phyloP scores from a whole-genome alignment of 352 stramenopile genomes.

The Globisporangium nagaii region DNA sequence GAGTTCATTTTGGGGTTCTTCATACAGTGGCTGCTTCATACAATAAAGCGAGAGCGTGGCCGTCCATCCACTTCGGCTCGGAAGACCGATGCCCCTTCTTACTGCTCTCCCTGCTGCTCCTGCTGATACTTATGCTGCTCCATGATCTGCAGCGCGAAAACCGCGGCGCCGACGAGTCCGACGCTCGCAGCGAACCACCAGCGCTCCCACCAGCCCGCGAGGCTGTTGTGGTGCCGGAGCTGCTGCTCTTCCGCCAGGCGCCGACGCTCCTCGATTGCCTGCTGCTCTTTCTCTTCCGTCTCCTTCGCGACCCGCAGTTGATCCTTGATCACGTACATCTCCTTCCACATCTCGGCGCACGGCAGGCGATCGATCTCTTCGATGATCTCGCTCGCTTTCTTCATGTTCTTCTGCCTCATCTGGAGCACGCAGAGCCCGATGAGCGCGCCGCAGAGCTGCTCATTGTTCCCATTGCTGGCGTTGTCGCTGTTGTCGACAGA shows the following conservation, averaged over 20 bases:
- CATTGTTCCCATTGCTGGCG: conserved; percentile 5
- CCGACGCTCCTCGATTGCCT: neutral
- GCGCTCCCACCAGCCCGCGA: conserved; percentile 11
- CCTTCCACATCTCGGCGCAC: conserved; percentile 17
- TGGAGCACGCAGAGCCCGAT: conserved; percentile 53
- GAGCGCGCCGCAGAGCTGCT: conserved; percentile 38
- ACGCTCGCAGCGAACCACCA: conserved; percentile 16
- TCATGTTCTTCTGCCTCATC: conserved; percentile 34
- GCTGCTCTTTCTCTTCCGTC: neutral
- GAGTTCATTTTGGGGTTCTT: neutral
- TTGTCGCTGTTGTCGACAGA: neutral
- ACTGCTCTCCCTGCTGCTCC: conserved; percentile 3
- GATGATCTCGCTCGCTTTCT: conserved; percentile 26
- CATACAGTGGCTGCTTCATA: neutral
- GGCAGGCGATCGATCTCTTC: conserved; percentile 36
- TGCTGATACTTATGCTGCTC: conserved; percentile 5
- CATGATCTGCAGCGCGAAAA: conserved; percentile 10
- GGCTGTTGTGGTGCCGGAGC: conserved; percentile 5
- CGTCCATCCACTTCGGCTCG: neutral
- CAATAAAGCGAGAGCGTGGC: neutral
- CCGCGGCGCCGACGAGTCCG: conserved; percentile 3
- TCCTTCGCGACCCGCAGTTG: conserved; percentile 20
- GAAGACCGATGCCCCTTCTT: neutral
- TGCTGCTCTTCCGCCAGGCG: neutral
- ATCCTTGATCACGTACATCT: conserved; percentile 37